Evolutionary conservation across 306 rosid genomes (phyloP).

Genomic region (Sphenostylis stenocarpa): DNA sequence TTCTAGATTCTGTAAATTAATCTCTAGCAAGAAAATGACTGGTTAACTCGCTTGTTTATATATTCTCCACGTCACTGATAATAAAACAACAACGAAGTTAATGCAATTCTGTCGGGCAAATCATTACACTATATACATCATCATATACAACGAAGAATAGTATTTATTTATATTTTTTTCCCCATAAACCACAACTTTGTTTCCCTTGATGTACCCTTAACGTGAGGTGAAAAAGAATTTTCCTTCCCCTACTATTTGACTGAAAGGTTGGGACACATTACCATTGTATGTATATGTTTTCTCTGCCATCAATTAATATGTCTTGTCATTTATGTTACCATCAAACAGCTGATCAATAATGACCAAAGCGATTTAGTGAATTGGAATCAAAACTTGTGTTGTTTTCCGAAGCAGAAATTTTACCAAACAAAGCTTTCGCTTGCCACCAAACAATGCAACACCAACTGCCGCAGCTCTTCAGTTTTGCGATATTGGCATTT

Average conservation of each 20-base stretch:
- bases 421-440: conserved; percentile 36
- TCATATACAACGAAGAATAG: neutral
- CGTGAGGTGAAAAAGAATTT: neutral
- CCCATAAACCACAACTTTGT: neutral
- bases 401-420: conserved; percentile 31
- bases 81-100: neutral
- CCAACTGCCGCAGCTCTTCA: conserved; percentile 21
- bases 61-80: neutral
- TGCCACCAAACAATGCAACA: conserved; percentile 38
- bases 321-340: conserved; percentile 27
- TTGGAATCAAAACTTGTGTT: conserved; percentile 22
- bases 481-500: neutral
- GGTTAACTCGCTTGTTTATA: neutral
- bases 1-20: neutral
- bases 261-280: conserved; percentile 26
- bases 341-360: conserved; percentile 24
- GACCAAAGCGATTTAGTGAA: conserved; percentile 24
- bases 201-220: neutral
- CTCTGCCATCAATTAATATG: neutral
- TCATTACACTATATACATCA: neutral
- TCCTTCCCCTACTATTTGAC: neutral
- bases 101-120: neutral
- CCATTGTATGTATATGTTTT: conserved; percentile 7
- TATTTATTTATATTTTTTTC: neutral
- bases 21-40: neutral